Conservation (phyloP, 768 basidiomycete genomes). For the Tephrocybe sp. region DNA sequence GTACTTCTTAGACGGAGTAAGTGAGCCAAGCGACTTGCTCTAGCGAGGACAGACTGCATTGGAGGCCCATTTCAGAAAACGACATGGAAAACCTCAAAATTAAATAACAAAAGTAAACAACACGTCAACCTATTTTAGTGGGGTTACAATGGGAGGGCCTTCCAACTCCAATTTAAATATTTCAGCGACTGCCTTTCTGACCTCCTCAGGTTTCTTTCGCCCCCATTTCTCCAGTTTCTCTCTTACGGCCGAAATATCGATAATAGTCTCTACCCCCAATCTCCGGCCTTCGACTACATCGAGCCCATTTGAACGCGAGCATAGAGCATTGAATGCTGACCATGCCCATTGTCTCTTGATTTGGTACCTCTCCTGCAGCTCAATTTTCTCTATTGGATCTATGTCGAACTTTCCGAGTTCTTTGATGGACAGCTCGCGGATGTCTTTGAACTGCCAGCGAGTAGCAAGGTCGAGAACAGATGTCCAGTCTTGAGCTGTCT, state of each 20-base stretch:
- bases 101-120: conserved; percentile 8
- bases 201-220: conserved; percentile 9
- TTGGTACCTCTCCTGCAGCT: conserved; percentile 5
- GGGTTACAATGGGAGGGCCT: conserved; percentile 8
- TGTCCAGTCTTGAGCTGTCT: conserved; percentile 9
- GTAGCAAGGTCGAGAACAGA: conserved; percentile 6
- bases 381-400: conserved; percentile 5
- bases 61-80: background rate
- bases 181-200: conserved; percentile 21
- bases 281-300: conserved; percentile 3
- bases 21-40: conserved; percentile 9
- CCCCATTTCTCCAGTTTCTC: background rate
- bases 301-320: background rate
- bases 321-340: conserved; percentile 6
- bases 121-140: conserved; percentile 8
- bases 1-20: conserved; percentile 11
- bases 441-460: conserved; percentile 7
- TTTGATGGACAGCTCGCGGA: conserved; percentile 3
- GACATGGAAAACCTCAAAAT: background rate
- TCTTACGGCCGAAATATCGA: background rate
- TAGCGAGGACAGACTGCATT: conserved; percentile 12
- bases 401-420: conserved; percentile 1
- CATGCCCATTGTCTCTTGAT: conserved; percentile 7
- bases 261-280: conserved; percentile 2
- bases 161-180: conserved; percentile 21